Conservation (phyloP, 164 flowering plant genomes). For the Aristolochia contorta region DNA sequence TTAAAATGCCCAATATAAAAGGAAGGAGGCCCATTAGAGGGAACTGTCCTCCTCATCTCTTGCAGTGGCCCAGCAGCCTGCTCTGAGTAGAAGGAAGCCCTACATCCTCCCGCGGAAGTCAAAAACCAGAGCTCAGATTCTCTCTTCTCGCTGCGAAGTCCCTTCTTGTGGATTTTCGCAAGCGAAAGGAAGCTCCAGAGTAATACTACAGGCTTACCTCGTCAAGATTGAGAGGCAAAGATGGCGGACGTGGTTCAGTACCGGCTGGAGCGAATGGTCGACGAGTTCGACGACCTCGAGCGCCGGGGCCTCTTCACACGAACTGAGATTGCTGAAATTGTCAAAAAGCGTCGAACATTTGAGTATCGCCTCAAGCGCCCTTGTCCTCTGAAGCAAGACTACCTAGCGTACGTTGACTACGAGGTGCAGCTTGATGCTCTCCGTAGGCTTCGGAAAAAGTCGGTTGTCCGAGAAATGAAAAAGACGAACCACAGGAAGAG, state of each 20-base stretch:
- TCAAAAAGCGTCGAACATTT: slow-evolving; percentile 64
- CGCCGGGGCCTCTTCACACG: slow-evolving; percentile 50
- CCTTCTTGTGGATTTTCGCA: neutral
- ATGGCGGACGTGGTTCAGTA: slow-evolving; percentile 95
- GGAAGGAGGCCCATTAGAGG: too few species aligned
- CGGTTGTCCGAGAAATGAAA: slow-evolving; percentile 18
- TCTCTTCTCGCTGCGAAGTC: neutral
- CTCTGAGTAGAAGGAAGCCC: neutral
- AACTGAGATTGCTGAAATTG: slow-evolving; percentile 56
- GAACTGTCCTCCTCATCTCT: too few species aligned
- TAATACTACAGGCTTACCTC: neutral
- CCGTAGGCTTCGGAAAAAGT: slow-evolving; percentile 49
- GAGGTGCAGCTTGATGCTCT: slow-evolving; percentile 67
- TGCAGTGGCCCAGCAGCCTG: too few species aligned
- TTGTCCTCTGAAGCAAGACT: slow-evolving; percentile 69
- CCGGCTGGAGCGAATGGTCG: slow-evolving; percentile 68
- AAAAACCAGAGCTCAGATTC: neutral
- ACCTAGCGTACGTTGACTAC: slow-evolving; percentile 66
- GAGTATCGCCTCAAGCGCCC: slow-evolving; percentile 88
- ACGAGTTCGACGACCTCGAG: slow-evolving; percentile 80
- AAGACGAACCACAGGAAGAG: slow-evolving; percentile 7
- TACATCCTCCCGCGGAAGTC: neutral
- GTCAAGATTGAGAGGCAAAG: slow-evolving; percentile 1
- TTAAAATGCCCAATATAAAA: too few species aligned
- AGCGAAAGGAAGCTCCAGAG: neutral